Conservation (phyloP, 345 rosid species). For the Eucalyptus curtisii region DNA sequence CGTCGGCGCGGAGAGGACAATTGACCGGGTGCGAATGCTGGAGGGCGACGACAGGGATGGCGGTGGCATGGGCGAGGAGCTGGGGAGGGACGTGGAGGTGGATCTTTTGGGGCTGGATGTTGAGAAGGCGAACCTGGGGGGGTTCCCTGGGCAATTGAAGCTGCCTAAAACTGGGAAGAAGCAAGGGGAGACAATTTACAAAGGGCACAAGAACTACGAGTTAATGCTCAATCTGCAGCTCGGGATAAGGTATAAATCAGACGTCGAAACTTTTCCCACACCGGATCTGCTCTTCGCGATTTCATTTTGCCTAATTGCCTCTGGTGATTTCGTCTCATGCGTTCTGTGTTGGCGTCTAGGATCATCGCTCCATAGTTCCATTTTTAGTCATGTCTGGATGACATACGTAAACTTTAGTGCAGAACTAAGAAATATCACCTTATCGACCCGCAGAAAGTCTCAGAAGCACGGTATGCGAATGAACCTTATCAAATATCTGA, state of each 20-base stretch:
- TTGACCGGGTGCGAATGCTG: slow-evolving; percentile 66
- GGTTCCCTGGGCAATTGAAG: slow-evolving; percentile 30
- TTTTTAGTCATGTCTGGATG: neutral
- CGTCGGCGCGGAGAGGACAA: slow-evolving; percentile 60
- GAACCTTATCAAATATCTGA: neutral
- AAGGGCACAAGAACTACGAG: slow-evolving; percentile 87
- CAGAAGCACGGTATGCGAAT: neutral
- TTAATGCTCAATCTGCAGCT: slow-evolving; percentile 78
- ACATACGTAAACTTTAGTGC: neutral
- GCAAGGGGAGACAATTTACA: slow-evolving; percentile 82
- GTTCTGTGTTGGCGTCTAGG: neutral
- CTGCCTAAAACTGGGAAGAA: slow-evolving; percentile 53
- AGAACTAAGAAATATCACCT: neutral
- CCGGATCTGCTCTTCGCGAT: neutral
- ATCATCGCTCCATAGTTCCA: neutral
- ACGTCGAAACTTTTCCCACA: neutral
- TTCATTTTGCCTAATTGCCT: neutral
- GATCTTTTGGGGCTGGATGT: slow-evolving; percentile 32
- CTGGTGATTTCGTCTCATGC: neutral
- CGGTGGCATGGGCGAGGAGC: neutral
- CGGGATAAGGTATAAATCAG: slow-evolving; percentile 28
- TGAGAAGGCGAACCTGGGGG: slow-evolving; percentile 20
- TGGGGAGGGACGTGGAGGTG: slow-evolving; percentile 5
- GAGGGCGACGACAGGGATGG: slow-evolving; percentile 12
- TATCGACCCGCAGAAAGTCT: neutral